Percentiles rank a stretch among this genome's conserved stretches.
Evolutionary conservation across 2,329 filamentous ascomycete species (phyloP).

Genomic region (Aspergillus novofumigatus): DNA sequence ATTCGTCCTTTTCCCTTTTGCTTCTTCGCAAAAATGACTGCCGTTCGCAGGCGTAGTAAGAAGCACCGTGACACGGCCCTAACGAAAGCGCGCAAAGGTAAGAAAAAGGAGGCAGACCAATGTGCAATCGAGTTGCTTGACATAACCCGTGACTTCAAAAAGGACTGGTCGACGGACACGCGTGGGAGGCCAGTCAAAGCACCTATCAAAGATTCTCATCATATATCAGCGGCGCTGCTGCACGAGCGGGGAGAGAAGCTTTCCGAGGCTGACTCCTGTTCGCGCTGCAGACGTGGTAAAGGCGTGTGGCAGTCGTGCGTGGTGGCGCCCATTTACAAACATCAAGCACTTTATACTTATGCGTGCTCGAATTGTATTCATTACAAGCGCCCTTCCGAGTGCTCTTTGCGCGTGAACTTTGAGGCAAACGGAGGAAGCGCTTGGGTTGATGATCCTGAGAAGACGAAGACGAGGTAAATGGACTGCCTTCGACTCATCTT

Average conservation of each 20-base stretch:
- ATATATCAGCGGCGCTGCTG: neutral
- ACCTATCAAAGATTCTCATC: too few relatives aligned
- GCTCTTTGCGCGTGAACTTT: neutral
- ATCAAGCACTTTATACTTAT: neutral
- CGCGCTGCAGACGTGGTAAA: neutral
- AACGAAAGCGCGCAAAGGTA: too few relatives aligned
- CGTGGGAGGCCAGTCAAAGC: too few relatives aligned
- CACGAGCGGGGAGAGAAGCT: neutral
- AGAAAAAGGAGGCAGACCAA: too few relatives aligned
- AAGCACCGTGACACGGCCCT: neutral
- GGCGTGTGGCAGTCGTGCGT: neutral
- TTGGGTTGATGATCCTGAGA: neutral
- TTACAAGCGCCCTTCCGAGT: neutral
- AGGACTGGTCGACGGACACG: neutral
- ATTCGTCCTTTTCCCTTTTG: neutral
- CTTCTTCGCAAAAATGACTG: neutral
- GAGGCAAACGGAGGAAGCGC: neutral
- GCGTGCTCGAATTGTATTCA: neutral
- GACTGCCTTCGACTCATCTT: neutral
- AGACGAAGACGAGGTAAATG: neutral
- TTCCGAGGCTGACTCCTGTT: neutral
- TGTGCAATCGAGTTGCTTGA: neutral
- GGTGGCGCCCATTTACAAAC: neutral
- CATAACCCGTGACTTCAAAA: neutral
- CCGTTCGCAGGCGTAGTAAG: neutral